Evolutionary conservation across 75 land plant genomes (phyloP).

Genomic region (Picea glauca): DNA sequence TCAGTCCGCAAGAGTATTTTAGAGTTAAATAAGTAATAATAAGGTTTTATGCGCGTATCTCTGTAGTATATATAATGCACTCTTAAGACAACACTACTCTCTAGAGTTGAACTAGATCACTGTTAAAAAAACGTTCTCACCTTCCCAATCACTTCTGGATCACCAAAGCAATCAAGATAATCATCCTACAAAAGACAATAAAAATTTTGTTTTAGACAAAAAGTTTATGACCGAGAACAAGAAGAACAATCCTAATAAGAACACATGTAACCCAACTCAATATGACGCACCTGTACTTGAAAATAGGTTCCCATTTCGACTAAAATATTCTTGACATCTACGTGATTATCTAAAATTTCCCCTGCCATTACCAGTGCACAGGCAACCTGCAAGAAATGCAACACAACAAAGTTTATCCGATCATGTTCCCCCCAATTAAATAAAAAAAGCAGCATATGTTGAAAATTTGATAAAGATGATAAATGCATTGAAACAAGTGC

Average conservation of each 20-base stretch:
- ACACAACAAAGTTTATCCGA: neutral
- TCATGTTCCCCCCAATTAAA: neutral
- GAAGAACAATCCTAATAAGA: neutral
- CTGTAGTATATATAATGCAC: neutral
- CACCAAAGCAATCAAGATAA: slow-evolving; percentile 84
- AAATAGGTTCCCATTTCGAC: slow-evolving; percentile 96
- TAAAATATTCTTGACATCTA: slow-evolving; percentile 64
- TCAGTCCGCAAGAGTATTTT: neutral
- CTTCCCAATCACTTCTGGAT: slow-evolving; percentile 79
- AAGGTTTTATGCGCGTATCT: neutral
- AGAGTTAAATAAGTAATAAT: neutral
- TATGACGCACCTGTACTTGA: slow-evolving; percentile 85
- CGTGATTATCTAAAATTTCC: slow-evolving; percentile 61
- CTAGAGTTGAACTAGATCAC: neutral
- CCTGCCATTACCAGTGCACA: slow-evolving; percentile 92
- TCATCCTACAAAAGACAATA: slow-evolving; percentile 63
- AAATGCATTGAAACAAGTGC: neutral
- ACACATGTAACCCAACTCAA: neutral
- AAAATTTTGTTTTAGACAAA: neutral
- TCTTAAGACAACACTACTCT: neutral
- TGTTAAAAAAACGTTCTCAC: slow-evolving; percentile 27
- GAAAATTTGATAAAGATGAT: neutral
- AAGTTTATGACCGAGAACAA: neutral
- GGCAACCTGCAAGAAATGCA: slow-evolving; percentile 62
- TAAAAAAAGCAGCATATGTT: neutral